These are phyloP conservation scores for Aspergillus luchuensis DNA, from an alignment of 2,329 filamentous ascomycete species.

Conservation along the genomic window DNA sequence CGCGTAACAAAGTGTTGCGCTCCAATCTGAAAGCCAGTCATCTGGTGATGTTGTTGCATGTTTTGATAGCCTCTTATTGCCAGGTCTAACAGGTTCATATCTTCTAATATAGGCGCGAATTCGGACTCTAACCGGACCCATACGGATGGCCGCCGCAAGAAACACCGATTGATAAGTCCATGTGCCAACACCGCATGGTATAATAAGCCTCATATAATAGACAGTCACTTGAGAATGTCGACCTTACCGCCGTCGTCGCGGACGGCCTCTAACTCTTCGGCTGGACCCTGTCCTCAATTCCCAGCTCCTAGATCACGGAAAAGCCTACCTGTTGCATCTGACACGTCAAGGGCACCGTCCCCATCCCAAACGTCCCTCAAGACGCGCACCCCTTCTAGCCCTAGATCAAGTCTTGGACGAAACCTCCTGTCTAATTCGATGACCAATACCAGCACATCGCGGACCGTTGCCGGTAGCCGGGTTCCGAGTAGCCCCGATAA, in stretches of 20 bases:
- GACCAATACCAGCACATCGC: conserved; percentile 59
- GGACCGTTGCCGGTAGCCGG: conserved; percentile 58
- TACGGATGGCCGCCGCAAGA: neutral
- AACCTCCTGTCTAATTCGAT: conserved; percentile 53
- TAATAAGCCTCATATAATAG: neutral
- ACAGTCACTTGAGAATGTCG: conserved; percentile 43
- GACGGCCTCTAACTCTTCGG: conserved; percentile 66
- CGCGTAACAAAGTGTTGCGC: neutral
- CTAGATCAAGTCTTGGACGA: conserved; percentile 53
- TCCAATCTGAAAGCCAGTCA: neutral
- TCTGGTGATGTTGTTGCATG: neutral
- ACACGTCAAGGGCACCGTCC: conserved; percentile 47
- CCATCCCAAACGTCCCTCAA: conserved; percentile 53
- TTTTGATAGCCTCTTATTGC: neutral
- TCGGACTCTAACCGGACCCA: neutral
- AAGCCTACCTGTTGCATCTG: conserved; percentile 56
- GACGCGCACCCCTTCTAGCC: conserved; percentile 61
- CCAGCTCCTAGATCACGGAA: conserved; percentile 73
- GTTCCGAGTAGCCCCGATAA: conserved; percentile 59
- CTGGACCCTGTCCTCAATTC: conserved; percentile 70
- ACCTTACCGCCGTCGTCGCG: conserved; percentile 67
- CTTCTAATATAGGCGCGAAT: neutral
- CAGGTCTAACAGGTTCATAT: neutral
- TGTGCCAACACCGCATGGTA: neutral
- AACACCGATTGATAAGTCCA: neutral